phyloP scores from a whole-genome alignment of 305 asterid genomes.

The Fraxinus xanthoxyloides region DNA sequence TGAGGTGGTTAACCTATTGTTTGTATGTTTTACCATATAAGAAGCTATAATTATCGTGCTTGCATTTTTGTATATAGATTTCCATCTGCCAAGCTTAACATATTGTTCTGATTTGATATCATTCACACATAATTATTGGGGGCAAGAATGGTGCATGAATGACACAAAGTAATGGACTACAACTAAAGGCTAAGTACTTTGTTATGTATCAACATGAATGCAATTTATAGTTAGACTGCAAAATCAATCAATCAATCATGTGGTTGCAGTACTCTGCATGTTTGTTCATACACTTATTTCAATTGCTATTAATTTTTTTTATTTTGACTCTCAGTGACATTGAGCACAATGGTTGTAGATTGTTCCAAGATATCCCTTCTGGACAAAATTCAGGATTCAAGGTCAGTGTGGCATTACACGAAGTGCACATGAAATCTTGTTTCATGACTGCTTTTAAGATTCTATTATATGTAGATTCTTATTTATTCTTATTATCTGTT shows the following conservation, averaged over 20 bases:
- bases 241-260: not conserved
- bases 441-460: not conserved
- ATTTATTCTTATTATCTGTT: not conserved
- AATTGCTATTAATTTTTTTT: constrained; percentile 5
- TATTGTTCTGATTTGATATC: not conserved
- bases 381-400: constrained; percentile 84
- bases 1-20: constrained; percentile 52
- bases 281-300: constrained; percentile 4
- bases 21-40: constrained; percentile 8
- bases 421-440: not conserved
- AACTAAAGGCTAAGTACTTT: not conserved
- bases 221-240: not conserved
- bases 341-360: constrained; percentile 66
- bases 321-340: constrained; percentile 59
- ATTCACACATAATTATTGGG: not conserved
- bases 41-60: constrained; percentile 7
- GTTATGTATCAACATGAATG: not conserved
- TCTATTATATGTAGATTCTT: not conserved
- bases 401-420: constrained; percentile 43
- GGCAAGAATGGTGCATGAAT: not conserved
- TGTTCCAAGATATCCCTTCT: constrained; percentile 80
- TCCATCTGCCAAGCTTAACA: not conserved
- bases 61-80: constrained; percentile 2
- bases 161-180: not conserved
- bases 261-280: not conserved